Evolutionary conservation across 768 basidiomycete genomes (phyloP).

Genomic region (Boletus huronensis): DNA sequence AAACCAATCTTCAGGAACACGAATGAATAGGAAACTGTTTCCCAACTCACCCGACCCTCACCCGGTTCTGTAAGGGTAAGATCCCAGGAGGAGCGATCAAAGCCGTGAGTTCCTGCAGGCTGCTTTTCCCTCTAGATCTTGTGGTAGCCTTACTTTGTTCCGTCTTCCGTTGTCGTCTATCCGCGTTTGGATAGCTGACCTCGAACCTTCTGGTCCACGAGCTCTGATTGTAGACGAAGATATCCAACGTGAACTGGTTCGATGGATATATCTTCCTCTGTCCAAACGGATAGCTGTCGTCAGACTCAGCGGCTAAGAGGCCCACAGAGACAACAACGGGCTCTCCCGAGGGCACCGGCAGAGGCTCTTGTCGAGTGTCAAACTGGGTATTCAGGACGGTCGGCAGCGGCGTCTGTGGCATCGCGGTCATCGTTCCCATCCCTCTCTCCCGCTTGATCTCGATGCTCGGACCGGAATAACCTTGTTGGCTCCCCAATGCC

Average conservation of each 20-base stretch:
- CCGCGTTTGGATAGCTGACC: slow-evolving; percentile 60
- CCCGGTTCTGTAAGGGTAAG: slow-evolving; percentile 71
- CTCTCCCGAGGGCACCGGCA: slow-evolving; percentile 38
- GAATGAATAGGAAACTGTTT: background rate
- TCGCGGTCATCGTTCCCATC: slow-evolving; percentile 25
- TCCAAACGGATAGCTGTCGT: slow-evolving; percentile 8
- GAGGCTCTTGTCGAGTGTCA: slow-evolving; percentile 27
- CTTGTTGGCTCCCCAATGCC: slow-evolving; percentile 46
- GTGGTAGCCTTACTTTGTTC: slow-evolving; percentile 26
- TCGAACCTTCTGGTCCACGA: slow-evolving; percentile 75
- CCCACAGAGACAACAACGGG: slow-evolving; percentile 72
- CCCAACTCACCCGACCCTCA: slow-evolving; percentile 69
- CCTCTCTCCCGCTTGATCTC: slow-evolving; percentile 66
- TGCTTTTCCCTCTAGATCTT: slow-evolving; percentile 15
- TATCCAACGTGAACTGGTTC: slow-evolving; percentile 75
- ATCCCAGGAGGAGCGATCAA: slow-evolving; percentile 52
- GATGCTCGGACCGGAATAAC: slow-evolving; percentile 53
- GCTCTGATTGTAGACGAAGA: slow-evolving; percentile 84
- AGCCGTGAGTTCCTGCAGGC: slow-evolving; percentile 27
- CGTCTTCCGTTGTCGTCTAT: slow-evolving; percentile 40
- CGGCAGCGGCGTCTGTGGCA: slow-evolving; percentile 57
- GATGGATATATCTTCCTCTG: slow-evolving; percentile 62
- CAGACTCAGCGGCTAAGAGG: slow-evolving; percentile 31
- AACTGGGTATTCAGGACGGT: slow-evolving; percentile 41
- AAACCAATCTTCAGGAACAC: background rate